Evolutionary conservation across 345 rosid species (phyloP).

Genomic region (Boechera retrofracta): DNA sequence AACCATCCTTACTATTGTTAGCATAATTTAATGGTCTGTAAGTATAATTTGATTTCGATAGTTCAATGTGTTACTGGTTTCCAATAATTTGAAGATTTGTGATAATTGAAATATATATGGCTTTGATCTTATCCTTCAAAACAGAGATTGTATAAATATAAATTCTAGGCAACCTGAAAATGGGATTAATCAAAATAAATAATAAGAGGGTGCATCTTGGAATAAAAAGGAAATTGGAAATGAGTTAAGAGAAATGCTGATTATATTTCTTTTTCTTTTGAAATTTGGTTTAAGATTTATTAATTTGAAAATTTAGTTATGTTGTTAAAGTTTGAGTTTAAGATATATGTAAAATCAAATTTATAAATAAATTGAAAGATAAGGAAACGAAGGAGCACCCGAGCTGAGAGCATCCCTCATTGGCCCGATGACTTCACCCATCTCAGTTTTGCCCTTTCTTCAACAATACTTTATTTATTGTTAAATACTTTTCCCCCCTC

Average conservation of each 20-base stretch:
- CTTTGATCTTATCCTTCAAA: not conserved
- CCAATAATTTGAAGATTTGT: not conserved
- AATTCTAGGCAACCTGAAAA: not conserved
- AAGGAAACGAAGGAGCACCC: constrained; percentile 6
- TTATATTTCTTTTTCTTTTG: not conserved
- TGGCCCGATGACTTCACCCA: constrained; percentile 28
- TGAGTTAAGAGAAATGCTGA: not conserved
- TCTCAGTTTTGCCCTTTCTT: not conserved
- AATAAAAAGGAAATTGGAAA: not conserved
- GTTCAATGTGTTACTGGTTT: constrained; percentile 3
- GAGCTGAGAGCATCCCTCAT: not conserved
- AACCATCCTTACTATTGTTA: not conserved
- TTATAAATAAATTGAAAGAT: not conserved
- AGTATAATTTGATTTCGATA: not conserved
- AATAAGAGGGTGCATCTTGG: not conserved
- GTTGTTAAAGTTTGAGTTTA: not conserved
- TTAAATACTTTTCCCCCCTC: not conserved
- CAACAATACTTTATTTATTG: not conserved
- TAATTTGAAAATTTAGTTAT: not conserved
- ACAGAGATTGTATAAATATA: not conserved
- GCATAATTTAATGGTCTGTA: not conserved
- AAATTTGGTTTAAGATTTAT: not conserved
- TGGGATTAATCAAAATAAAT: not conserved
- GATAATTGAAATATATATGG: not conserved
- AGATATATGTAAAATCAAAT: not conserved